Conservation (phyloP, 2,329 filamentous ascomycete genomes). For the Sarocladiaceae sp. region DNA sequence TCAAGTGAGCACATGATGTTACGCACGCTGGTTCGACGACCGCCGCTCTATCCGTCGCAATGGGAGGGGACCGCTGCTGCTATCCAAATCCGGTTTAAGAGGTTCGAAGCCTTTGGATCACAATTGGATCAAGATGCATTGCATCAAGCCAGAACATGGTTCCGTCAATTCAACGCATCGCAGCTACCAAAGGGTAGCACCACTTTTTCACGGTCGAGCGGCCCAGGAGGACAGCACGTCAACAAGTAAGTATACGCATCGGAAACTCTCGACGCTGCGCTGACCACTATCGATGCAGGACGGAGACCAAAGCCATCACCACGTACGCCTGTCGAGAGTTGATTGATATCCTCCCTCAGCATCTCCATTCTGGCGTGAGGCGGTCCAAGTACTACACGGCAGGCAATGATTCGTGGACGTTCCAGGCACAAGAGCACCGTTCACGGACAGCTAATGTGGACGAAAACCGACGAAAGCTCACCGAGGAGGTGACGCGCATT, state of each 20-base stretch:
- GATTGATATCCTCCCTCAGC: slow-evolving; percentile 37
- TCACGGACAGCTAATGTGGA: slow-evolving; percentile 48
- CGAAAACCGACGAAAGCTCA: slow-evolving; percentile 47
- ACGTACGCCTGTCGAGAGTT: slow-evolving; percentile 47
- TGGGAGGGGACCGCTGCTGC: too few relatives aligned
- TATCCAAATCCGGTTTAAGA: slow-evolving; percentile 17
- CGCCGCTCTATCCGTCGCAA: background rate
- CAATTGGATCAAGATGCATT: slow-evolving; percentile 46
- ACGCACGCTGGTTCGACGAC: background rate
- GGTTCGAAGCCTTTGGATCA: slow-evolving; percentile 45
- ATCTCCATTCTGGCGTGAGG: slow-evolving; percentile 43
- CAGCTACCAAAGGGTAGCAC: slow-evolving; percentile 48
- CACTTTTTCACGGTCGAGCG: slow-evolving; percentile 54
- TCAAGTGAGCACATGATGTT: background rate
- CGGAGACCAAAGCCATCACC: slow-evolving; percentile 56
- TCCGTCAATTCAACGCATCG: slow-evolving; percentile 35
- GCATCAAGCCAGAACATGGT: slow-evolving; percentile 49
- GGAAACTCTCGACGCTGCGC: slow-evolving; percentile 25
- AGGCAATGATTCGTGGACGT: slow-evolving; percentile 46
- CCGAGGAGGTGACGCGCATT: slow-evolving; percentile 43
- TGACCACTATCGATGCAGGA: slow-evolving; percentile 46
- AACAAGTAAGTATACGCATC: slow-evolving; percentile 49
- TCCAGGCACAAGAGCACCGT: slow-evolving; percentile 52
- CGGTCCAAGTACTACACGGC: slow-evolving; percentile 50
- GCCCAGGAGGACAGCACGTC: slow-evolving; percentile 58